These are phyloP conservation scores for Aphanomyces euteiches DNA, from an alignment of 352 stramenopile species.

Conservation along the genomic window DNA sequence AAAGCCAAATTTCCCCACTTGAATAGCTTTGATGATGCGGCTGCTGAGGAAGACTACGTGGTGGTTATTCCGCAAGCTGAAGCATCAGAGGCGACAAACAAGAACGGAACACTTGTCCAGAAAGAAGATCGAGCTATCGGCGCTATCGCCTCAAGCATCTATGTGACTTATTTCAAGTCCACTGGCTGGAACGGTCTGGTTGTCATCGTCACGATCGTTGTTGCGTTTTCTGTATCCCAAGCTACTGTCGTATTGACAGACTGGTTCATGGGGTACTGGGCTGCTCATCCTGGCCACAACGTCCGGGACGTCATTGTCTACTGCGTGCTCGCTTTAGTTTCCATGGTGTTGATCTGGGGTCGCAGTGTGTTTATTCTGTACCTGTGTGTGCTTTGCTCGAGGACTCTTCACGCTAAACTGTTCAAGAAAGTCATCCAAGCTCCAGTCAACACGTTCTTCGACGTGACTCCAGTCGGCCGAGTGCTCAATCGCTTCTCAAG, in stretches of 20 bases:
- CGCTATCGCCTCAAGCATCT: slow-evolving; percentile 6
- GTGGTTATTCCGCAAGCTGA: not conserved
- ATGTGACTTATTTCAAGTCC: slow-evolving; percentile 24
- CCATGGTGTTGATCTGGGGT: too few relatives aligned
- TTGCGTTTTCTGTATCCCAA: slow-evolving; percentile 15
- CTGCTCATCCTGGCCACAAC: not conserved
- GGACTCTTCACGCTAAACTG: not conserved
- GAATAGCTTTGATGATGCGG: not conserved
- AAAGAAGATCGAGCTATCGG: slow-evolving; percentile 28
- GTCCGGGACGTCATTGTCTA: not conserved
- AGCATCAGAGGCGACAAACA: not conserved
- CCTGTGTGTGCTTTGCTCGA: not conserved
- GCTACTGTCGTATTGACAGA: slow-evolving; percentile 21
- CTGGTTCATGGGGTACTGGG: slow-evolving; percentile 30
- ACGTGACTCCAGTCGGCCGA: slow-evolving; percentile 43
- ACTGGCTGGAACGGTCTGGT: slow-evolving; percentile 11
- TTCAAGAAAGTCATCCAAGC: not conserved
- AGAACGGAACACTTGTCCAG: not conserved
- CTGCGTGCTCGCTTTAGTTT: too few relatives aligned
- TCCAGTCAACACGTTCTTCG: slow-evolving; percentile 18
- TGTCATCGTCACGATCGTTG: slow-evolving; percentile 15
- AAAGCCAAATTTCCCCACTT: slow-evolving; percentile 38
- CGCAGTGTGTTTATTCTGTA: not conserved
- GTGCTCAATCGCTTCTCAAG: slow-evolving; percentile 52
- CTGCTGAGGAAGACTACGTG: not conserved